These are phyloP conservation scores for Blastobotrys indianensis DNA, from an alignment of 1,139 yeast species.

Conservation along the genomic window DNA sequence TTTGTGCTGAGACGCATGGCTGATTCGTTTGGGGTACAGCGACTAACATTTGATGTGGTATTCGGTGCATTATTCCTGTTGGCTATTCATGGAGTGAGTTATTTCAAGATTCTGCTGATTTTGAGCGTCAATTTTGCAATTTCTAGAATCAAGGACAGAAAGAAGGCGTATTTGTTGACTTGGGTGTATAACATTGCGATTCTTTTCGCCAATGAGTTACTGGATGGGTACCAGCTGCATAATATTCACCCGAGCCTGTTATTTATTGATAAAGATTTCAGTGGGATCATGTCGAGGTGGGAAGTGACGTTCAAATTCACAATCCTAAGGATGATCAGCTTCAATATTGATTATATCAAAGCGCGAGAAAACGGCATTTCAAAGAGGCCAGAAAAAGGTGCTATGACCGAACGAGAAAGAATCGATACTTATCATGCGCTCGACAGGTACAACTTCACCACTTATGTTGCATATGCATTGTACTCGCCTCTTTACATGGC, in stretches of 20 bases:
- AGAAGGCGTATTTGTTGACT: constrained; percentile 31
- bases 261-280: constrained; percentile 40
- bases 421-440: constrained; percentile 57
- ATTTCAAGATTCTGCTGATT: constrained; percentile 55
- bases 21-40: constrained; percentile 21
- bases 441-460: constrained; percentile 52
- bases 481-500: constrained; percentile 91
- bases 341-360: constrained; percentile 60
- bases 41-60: constrained; percentile 59
- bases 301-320: constrained; percentile 93
- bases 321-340: constrained; percentile 75
- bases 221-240: constrained; percentile 47
- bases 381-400: constrained; percentile 3
- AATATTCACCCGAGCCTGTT: constrained; percentile 35
- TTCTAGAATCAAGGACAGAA: constrained; percentile 38
- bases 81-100: constrained; percentile 75
- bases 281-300: constrained; percentile 84
- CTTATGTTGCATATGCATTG: constrained; percentile 68
- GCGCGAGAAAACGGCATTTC: constrained; percentile 22
- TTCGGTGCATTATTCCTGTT: constrained; percentile 68
- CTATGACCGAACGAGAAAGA: constrained; percentile 59
- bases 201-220: constrained; percentile 69
- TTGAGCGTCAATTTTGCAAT: constrained; percentile 50
- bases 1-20: constrained; percentile 38
- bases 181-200: constrained; percentile 79